Evolutionary conservation across 108 stramenopile genomes (phyloP).

Genomic region (Pseudonitzschia pungens): DNA sequence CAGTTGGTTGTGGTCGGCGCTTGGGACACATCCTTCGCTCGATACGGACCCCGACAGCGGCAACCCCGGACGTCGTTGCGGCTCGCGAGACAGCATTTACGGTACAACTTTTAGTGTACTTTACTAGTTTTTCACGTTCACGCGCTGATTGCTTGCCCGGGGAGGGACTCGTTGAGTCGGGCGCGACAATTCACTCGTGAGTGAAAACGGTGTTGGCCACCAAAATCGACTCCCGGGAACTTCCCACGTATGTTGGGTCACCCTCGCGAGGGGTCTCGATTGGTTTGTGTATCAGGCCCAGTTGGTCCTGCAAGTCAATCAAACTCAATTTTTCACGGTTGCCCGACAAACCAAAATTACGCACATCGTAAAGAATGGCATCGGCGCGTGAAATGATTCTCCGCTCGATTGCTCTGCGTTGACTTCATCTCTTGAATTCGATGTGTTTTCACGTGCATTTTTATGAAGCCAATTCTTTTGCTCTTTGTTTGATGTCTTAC

Average conservation of each 20-base stretch:
- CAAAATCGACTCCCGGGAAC: neutral
- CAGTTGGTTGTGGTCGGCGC: neutral
- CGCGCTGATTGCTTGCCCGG: constrained; percentile 7
- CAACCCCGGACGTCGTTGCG: neutral
- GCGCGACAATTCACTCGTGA: constrained; percentile 1
- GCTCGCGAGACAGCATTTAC: constrained; percentile 8
- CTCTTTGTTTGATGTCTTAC: neutral
- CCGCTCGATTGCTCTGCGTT: neutral
- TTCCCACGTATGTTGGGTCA: neutral
- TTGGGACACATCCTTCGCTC: neutral
- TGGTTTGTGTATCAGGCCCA: too few relatives aligned
- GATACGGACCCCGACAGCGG: neutral
- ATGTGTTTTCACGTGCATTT: too few relatives aligned
- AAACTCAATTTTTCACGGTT: neutral
- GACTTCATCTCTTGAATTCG: too few relatives aligned
- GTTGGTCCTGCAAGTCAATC: neutral
- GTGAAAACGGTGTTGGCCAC: neutral
- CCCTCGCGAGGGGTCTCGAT: too few relatives aligned
- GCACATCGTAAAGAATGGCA: neutral
- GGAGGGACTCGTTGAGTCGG: neutral
- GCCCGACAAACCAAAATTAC: neutral
- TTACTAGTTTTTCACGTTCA: constrained; percentile 9
- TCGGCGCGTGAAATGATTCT: constrained; percentile 10
- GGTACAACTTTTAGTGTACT: constrained; percentile 14
- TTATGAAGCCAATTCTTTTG: neutral